Evolutionary conservation across 2,329 filamentous ascomycete species (phyloP), one percentile per base, ranked within the genome.

Genomic region (Colletotrichum sp.): DNA sequence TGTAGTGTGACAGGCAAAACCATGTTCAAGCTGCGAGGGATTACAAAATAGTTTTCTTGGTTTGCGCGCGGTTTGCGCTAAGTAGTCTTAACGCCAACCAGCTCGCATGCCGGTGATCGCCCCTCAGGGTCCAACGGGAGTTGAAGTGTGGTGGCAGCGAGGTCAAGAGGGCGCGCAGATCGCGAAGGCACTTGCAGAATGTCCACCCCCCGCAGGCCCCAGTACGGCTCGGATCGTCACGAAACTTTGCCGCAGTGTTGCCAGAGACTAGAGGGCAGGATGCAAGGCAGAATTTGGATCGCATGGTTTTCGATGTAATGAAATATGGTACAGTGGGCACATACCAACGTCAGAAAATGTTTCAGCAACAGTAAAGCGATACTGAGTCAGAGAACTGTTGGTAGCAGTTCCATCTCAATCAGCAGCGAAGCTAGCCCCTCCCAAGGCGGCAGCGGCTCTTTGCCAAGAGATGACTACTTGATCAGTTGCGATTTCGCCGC

Each of bases 171-270:
- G 56, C 43, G 36, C 52, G 65, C 70, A 76, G 74, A 76, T 76
- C 74, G 58, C 34, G 48, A n/a, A 58, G 70, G 64, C 70, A 65
- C 56, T 65, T 75, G 58, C 65, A 76, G 73, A 73, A 65, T 60
- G 74, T 32, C 74, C 58, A n/a, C 70, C 70, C 66, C 66, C 74
- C 74, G 70, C 74, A 66, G 39, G 58, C 48, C 58, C 74, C 70
- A 52, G 64, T 58, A 48, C 64, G 28, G 64, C 32, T 76, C 70
- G 58, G 70, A 76, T 76, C 70, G 70, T 36, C 70, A 28, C 39
- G 22, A 65, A 28, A 65, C 27, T 68, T 76, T 52, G 70, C 70
- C 65, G 56, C 70, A 65, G 74, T 69, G 74, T 55, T 74, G 70
- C 48, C 56, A 69, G 30, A 52, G 43, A 10, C 43, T 22, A 52